Evolutionary conservation across 83 land plant genomes (phyloP).

Genomic region (Isoetes engelmannii): DNA sequence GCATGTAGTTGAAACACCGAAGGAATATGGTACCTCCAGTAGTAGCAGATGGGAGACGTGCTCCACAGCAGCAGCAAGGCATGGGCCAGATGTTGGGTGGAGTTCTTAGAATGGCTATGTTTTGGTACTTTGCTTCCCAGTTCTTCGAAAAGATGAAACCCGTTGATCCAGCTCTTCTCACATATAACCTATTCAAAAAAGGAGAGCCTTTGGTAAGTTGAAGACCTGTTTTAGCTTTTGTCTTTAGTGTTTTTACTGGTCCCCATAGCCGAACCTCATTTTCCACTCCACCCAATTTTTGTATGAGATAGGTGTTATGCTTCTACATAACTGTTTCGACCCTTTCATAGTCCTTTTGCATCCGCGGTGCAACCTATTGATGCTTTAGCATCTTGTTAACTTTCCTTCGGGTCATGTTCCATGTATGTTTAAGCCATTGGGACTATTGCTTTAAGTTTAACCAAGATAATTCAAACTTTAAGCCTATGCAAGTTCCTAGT

Average conservation of each 20-base stretch:
- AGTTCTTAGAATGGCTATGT: conserved; percentile 66
- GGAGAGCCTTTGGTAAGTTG: conserved; percentile 62
- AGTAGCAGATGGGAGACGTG: conserved; percentile 14
- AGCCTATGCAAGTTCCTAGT: too few relatives aligned
- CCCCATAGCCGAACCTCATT: not conserved
- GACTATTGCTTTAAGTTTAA: too few relatives aligned
- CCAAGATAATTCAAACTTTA: too few relatives aligned
- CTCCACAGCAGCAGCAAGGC: conserved; percentile 36
- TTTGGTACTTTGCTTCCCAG: conserved; percentile 88
- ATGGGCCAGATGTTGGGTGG: conserved; percentile 48
- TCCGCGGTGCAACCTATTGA: too few relatives aligned
- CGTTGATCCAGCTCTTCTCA: conserved; percentile 48
- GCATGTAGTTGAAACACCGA: too few relatives aligned
- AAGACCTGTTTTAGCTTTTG: not conserved
- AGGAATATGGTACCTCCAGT: conserved; percentile 27
- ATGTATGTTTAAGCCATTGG: too few relatives aligned
- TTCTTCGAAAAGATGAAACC: conserved; percentile 68
- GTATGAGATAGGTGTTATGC: too few relatives aligned
- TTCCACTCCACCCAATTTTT: not conserved
- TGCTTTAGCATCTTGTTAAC: too few relatives aligned
- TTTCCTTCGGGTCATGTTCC: too few relatives aligned
- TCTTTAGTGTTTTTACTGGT: too few relatives aligned
- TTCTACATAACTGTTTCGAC: too few relatives aligned
- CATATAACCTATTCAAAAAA: conserved; percentile 72
- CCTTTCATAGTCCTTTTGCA: too few relatives aligned